Evolutionary conservation across 352 stramenopile species (phyloP).

Genomic region (Phytophthora pseudosyringae): DNA sequence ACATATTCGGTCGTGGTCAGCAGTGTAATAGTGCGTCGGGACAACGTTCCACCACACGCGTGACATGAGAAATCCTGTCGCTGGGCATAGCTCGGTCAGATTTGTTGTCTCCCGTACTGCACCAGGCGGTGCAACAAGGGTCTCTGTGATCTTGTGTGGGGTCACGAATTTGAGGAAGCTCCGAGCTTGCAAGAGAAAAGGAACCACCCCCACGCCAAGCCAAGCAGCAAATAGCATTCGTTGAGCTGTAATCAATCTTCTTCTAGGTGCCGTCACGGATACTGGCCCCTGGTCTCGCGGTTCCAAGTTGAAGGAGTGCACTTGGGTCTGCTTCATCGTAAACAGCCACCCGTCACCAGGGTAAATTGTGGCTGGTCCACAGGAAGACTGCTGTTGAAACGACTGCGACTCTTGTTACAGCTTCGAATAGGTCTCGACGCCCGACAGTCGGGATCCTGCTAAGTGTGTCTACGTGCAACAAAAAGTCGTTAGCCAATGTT

Average conservation of each 20-base stretch:
- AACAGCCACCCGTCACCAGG: not conserved
- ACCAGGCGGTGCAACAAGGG: not conserved
- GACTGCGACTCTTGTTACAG: no score
- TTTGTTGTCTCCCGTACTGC: slow-evolving; percentile 3
- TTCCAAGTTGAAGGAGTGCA: slow-evolving; percentile 1
- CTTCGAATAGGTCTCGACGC: no score
- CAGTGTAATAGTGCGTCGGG: slow-evolving; percentile 19
- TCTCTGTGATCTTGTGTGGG: slow-evolving; percentile 17
- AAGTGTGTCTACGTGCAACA: no score
- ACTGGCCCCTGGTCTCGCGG: not conserved
- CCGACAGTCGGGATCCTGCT: no score
- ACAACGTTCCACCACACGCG: slow-evolving; percentile 29
- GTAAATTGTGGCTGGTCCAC: not conserved
- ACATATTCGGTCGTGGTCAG: slow-evolving; percentile 7
- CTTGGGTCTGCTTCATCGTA: slow-evolving; percentile 7
- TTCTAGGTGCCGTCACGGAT: not conserved
- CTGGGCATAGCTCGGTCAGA: slow-evolving; percentile 8
- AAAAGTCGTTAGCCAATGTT: no score
- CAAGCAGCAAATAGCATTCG: slow-evolving; percentile 16
- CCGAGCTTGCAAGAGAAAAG: slow-evolving; percentile 19
- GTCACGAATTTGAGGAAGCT: slow-evolving; percentile 23
- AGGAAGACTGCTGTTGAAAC: not conserved
- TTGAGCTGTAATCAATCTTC: slow-evolving; percentile 1
- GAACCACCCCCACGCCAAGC: slow-evolving; percentile 7
- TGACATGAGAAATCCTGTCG: slow-evolving; percentile 19